Conservation (phyloP, 768 basidiomycete genomes). For the Crepidotus variabilis region DNA sequence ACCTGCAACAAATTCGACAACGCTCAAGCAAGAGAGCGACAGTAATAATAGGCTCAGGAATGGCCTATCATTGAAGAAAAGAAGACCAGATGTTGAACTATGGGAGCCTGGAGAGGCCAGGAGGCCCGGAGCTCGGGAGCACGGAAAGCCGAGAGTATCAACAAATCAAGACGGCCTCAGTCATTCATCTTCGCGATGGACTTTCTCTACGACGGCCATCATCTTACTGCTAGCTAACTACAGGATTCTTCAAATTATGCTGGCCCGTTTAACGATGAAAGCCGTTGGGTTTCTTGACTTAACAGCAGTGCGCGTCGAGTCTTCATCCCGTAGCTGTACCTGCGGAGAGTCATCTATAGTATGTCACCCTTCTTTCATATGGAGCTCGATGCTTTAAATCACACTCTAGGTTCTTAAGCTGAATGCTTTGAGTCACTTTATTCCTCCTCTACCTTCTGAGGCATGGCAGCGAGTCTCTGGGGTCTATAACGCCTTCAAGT, state of each 20-base stretch:
- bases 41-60: too few relatives aligned
- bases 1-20: too few relatives aligned
- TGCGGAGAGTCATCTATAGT: constrained; percentile 22
- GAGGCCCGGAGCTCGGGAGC: background rate
- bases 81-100: too few relatives aligned
- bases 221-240: background rate
- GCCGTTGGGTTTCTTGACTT: constrained; percentile 22
- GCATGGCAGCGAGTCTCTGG: constrained; percentile 24
- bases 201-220: constrained; percentile 2
- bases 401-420: constrained; percentile 24
- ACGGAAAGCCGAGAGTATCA: constrained; percentile 3
- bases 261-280: constrained; percentile 19
- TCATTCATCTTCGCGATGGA: background rate
- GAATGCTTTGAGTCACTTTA: constrained; percentile 18
- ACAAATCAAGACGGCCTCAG: background rate
- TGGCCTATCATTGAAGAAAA: too few relatives aligned
- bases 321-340: constrained; percentile 11
- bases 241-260: constrained; percentile 13
- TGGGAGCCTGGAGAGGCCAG: background rate
- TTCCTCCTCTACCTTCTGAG: constrained; percentile 20
- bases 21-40: too few relatives aligned
- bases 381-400: background rate
- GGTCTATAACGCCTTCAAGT: constrained; percentile 25
- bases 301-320: constrained; percentile 15
- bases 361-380: constrained; percentile 1